A percentile compares a stretch with the other conserved stretches of the same genome.
Evolutionary conservation across 306 rosid genomes (phyloP).

Genomic region (Sindora glabra): DNA sequence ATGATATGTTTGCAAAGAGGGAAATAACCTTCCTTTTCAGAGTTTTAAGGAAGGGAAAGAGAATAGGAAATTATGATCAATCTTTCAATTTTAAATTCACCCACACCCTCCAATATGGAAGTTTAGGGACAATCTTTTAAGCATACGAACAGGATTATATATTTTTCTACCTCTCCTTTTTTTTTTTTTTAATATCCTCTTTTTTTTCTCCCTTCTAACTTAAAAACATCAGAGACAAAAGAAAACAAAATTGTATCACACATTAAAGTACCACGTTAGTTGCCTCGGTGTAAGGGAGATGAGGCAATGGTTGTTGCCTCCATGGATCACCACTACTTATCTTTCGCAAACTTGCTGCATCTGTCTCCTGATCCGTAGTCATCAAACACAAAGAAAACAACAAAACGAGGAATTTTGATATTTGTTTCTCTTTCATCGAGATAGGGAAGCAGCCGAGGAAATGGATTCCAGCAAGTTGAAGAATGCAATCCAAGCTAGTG

Average conservation of each 20-base stretch:
- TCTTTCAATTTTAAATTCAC: too few species aligned
- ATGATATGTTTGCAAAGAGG: too few species aligned
- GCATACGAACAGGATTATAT: too few species aligned
- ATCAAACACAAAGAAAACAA: not conserved
- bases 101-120: too few species aligned
- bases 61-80: too few species aligned
- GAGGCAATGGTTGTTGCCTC: conserved; percentile 17
- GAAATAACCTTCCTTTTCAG: too few species aligned
- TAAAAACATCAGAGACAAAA: conserved; percentile 46
- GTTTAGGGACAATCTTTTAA: too few species aligned
- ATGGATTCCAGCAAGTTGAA: conserved; percentile 81
- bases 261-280: conserved; percentile 30
- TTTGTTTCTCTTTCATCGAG: conserved; percentile 40
- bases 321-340: not conserved
- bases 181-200: too few species aligned
- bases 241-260: conserved; percentile 35
- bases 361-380: not conserved
- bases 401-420: conserved; percentile 27
- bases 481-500: conserved; percentile 65
- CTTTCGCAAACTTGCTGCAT: conserved; percentile 15
- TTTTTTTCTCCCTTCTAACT: too few species aligned
- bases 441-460: conserved; percentile 58
- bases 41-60: too few species aligned
- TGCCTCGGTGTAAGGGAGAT: conserved; percentile 25
- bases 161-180: too few species aligned